Base-by-base conservation (phyloP, 805 yeast species). In the Teunomyces kruisii region DNA sequence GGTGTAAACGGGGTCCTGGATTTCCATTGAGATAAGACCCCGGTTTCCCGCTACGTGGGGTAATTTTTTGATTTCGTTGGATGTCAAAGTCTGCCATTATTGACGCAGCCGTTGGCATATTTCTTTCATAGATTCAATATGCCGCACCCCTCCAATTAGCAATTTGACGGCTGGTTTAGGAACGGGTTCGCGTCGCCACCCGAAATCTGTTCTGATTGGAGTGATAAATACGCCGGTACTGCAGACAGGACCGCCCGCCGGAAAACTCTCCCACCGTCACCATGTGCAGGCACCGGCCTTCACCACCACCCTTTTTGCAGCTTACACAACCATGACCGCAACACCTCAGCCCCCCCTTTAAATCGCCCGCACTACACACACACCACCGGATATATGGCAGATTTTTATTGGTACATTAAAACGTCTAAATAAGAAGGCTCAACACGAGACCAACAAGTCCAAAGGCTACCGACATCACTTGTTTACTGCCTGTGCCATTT, bases 361-460 rank as follows among this genome's bases (percentile, higher is more conserved):
- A n/a, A n/a, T n/a, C n/a, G n/a, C n/a, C n/a, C n/a, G n/a, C n/a
- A 4, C 22, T 19, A 6, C 22, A 3, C 6, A 19, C 22, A 6
- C 22, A 4, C 6, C 6, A 4, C 22, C 6, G 22, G 22, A 19
- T 19, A 3, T 19, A 6, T 3, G 6, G 6, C 22, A 6, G 6
- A 19, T 19, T 3, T 29, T n/a, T n/a, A n/a, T n/a, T 13, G n/a
- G 31, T n/a, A 13, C 13, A 14, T 13, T 31, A 5, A n/a, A 35
- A 13, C 6, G 38, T 35, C 38, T 37, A 35, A 35, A 35, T 19
- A 35, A 35, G 9, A 35, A 35, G 38, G 38, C 38, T 35, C 22
- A 35, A n/a, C 38, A n/a, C 14, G 10, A 35, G 12, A 12, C 15
- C 19, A 19, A 14, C 13, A 8, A 35, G 12, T 9, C 9, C 28